Percentiles rank a stretch among this genome's conserved stretches.
Evolutionary conservation across 192 early-diverging fungal species (phyloP).

Genomic region (Podila verticillata): DNA sequence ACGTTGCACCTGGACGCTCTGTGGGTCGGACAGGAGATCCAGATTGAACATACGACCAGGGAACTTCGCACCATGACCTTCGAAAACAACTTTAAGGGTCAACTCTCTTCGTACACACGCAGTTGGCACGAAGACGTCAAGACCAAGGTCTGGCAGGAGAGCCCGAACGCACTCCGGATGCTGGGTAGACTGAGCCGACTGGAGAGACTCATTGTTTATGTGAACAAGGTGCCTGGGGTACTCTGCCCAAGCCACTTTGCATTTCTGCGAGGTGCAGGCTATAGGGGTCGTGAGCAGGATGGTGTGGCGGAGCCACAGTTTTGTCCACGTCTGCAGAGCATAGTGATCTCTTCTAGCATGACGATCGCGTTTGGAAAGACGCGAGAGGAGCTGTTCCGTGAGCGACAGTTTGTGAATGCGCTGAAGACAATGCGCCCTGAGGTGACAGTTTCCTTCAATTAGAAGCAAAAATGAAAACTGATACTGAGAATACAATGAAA

Average conservation of each 20-base stretch:
- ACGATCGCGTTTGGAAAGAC: too few species aligned
- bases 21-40: neutral
- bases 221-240: neutral
- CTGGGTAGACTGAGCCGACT: neutral
- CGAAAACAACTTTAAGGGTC: too few species aligned
- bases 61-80: neutral
- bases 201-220: neutral
- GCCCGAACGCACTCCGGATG: neutral
- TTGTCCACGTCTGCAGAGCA: neutral
- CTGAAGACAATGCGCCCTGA: too few species aligned
- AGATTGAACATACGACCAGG: neutral
- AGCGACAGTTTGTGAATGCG: too few species aligned
- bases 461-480: too few species aligned
- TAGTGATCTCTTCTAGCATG: too few species aligned
- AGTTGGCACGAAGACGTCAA: neutral
- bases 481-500: too few species aligned
- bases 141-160: neutral
- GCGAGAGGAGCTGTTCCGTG: too few species aligned
- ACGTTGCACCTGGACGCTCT: neutral
- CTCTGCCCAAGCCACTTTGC: neutral
- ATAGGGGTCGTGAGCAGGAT: neutral
- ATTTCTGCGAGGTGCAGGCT: neutral
- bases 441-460: too few species aligned
- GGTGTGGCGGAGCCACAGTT: neutral
- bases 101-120: too few species aligned